Evolutionary conservation across 306 rosid species (phyloP), one percentile per base, ranked within the genome.

Genomic region (Casuarina equisetifolia): DNA sequence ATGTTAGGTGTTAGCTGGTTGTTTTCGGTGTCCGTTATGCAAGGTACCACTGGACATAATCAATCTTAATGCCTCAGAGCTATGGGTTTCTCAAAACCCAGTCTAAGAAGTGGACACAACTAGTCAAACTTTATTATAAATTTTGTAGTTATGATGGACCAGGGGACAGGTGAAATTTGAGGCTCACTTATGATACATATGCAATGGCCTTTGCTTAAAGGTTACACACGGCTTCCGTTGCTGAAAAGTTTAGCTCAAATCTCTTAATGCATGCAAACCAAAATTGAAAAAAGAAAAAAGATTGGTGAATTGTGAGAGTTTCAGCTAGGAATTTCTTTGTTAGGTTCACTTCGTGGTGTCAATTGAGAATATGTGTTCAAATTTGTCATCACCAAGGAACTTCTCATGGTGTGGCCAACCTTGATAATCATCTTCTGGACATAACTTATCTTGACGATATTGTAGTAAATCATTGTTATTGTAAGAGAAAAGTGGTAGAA

Each of bases 321-420:
- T 51, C 57, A 13, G 57, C 19, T 51, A 10, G 57, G 57, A 51
- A 51, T 51, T 51, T 51, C 6, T 51, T 51, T 51, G 57, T 51
- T 51, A 51, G 6, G 19, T 12, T 12, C 57, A 12, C 13, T n/a
- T 0, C 15, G n/a, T 51, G 57, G 19, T 10, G 13, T 48, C 12
- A 48, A 48, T 90, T 78, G 81, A 51, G 43, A 8, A 52, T 42
- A 86, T 85, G n/a, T 85, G 73, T 3, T 78, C 78, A 51, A 51
- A 9, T 51, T 51, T 51, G 2, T 51, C 11, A 45, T 45, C 49
- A 45, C 49, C 9, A 45, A 45, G 49, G 49, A 46, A 46, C 7
- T 1, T 46, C 50, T 46, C 50, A 46, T 46, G 50, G 2, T 11
- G n/a, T 15, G 17, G 55, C 1, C 53, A 50, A 12, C 11, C 13